Percentiles rank a stretch among this genome's conserved stretches.
Evolutionary conservation across 169 alveolate species (phyloP).

Genomic region (Plasmodium yoelii): DNA sequence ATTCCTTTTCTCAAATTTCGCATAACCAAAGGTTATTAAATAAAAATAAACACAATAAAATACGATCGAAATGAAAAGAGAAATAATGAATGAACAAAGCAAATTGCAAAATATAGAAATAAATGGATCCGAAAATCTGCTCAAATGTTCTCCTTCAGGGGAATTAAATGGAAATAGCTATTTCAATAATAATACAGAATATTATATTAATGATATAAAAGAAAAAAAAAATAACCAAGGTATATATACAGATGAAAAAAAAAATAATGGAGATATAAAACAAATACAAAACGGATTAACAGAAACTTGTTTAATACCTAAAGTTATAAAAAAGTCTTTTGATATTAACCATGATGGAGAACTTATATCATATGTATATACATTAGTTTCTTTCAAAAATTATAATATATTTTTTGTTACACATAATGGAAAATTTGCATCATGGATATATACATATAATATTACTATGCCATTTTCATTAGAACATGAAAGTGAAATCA

Average conservation of each 20-base stretch:
- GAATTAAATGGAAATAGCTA: constrained; percentile 7
- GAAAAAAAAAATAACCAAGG: constrained; percentile 10
- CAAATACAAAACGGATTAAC: background rate
- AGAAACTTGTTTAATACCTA: constrained; percentile 8
- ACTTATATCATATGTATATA: constrained; percentile 28
- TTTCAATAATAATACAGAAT: constrained; percentile 1
- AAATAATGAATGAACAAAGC: background rate
- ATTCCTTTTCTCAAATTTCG: too few relatives aligned
- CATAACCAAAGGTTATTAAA: too few relatives aligned
- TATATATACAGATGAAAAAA: constrained; percentile 11
- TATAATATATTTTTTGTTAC: constrained; percentile 62
- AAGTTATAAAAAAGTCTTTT: constrained; percentile 17
- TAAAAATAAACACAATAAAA: too few relatives aligned
- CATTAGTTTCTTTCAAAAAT: constrained; percentile 56
- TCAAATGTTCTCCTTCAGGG: background rate
- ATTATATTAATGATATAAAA: background rate
- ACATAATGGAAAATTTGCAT: constrained; percentile 74
- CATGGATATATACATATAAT: constrained; percentile 65
- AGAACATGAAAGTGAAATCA: constrained; percentile 62
- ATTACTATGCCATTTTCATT: constrained; percentile 45
- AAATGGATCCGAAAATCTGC: background rate
- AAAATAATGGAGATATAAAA: background rate
- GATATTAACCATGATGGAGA: constrained; percentile 41
- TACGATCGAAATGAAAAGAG: background rate
- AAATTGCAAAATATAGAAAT: background rate